Percentiles rank a stretch among this genome's conserved stretches.
Conservation (phyloP, 73 alveolate genomes). For the Paraurostyla sp. region DNA sequence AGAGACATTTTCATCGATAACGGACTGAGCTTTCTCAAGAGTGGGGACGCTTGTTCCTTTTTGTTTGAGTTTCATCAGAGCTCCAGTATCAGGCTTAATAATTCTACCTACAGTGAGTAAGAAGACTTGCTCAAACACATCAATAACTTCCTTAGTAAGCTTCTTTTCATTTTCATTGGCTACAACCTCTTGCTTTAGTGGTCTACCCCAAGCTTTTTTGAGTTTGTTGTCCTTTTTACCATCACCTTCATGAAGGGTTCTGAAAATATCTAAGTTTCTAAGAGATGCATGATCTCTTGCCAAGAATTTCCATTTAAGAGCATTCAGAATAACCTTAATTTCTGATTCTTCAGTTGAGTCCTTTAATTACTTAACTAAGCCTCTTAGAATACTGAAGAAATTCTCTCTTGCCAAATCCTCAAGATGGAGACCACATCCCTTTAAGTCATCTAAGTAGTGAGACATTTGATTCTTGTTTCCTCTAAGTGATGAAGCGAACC, state of each 20-base stretch:
- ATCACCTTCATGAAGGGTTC: conserved; percentile 67
- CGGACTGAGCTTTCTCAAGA: conserved; percentile 70
- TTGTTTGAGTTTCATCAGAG: conserved; percentile 48
- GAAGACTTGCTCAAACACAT: conserved; percentile 70
- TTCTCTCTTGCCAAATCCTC: conserved; percentile 62
- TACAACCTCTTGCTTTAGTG: not conserved
- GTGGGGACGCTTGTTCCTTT: conserved; percentile 72
- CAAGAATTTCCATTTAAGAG: conserved; percentile 76
- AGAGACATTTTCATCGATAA: conserved; percentile 55
- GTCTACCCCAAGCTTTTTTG: conserved; percentile 70
- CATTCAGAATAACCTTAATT: conserved; percentile 64
- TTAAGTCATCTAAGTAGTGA: conserved; percentile 68
- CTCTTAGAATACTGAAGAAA: conserved; percentile 65
- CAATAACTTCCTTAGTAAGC: conserved; percentile 75
- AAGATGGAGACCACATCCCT: conserved; percentile 75
- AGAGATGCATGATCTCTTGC: conserved; percentile 71
- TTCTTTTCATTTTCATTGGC: conserved; percentile 41
- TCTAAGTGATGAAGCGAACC: conserved; percentile 78
- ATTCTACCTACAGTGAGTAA: conserved; percentile 69
- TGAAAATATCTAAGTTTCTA: conserved; percentile 44
- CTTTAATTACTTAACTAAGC: conserved; percentile 57
- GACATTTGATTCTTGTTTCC: conserved; percentile 60
- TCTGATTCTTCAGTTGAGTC: conserved; percentile 62
- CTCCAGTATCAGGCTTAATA: conserved; percentile 67
- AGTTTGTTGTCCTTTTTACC: conserved; percentile 46